Conservation (phyloP, 495 filamentous ascomycete genomes). For the Friedmanniomyces endolithicus region DNA sequence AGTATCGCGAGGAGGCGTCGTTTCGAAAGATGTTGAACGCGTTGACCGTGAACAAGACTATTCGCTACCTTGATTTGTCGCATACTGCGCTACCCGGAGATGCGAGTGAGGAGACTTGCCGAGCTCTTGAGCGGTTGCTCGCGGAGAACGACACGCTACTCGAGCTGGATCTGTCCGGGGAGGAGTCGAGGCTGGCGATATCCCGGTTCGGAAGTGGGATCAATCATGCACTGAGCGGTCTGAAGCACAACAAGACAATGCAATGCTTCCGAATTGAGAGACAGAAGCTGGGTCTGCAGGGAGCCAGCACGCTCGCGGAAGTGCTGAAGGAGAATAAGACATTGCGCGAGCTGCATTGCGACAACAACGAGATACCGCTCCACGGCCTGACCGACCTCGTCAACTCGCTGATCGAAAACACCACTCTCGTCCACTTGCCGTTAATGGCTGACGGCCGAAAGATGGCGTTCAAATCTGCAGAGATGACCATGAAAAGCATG, state of each 20-base stretch:
- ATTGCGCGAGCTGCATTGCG: slow-evolving; percentile 59
- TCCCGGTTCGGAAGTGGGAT: slow-evolving; percentile 73
- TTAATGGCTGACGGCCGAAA: slow-evolving; percentile 51
- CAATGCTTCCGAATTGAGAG: slow-evolving; percentile 62
- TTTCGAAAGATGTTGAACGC: slow-evolving; percentile 65
- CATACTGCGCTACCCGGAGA: slow-evolving; percentile 76
- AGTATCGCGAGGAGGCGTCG: slow-evolving; percentile 63
- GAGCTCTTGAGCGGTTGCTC: slow-evolving; percentile 62
- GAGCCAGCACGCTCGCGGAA: slow-evolving; percentile 65
- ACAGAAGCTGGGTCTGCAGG: slow-evolving; percentile 46
- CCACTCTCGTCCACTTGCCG: slow-evolving; percentile 51
- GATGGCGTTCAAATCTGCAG: slow-evolving; percentile 50
- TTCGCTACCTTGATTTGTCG: slow-evolving; percentile 73
- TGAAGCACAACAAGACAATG: slow-evolving; percentile 64
- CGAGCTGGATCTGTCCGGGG: slow-evolving; percentile 77
- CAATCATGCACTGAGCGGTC: slow-evolving; percentile 59
- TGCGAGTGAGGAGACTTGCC: slow-evolving; percentile 59
- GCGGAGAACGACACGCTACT: slow-evolving; percentile 63
- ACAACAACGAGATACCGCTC: slow-evolving; percentile 66
- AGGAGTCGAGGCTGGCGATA: slow-evolving; percentile 76
- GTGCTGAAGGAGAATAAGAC: slow-evolving; percentile 55
- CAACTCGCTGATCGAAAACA: slow-evolving; percentile 57
- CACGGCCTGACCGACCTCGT: slow-evolving; percentile 67
- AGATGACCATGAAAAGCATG: slow-evolving; percentile 45
- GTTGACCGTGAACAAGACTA: slow-evolving; percentile 56